Conservation (phyloP, 2,329 filamentous ascomycete species). For the Stagonosporopsis vannaccii region DNA sequence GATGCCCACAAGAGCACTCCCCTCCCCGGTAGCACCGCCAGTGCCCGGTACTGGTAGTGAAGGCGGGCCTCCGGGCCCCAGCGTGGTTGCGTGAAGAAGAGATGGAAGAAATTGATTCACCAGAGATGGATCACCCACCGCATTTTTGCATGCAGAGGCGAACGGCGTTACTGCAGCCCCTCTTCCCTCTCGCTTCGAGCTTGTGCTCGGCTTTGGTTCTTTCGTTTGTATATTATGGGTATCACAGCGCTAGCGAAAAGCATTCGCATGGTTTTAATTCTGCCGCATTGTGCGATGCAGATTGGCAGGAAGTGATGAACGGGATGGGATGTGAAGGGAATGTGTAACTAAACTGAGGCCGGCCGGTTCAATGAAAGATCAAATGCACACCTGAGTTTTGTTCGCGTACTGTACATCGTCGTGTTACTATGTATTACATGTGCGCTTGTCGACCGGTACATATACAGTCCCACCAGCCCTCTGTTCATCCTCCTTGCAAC, state of each 20-base stretch:
- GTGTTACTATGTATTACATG: neutral
- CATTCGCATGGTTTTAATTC: constrained; percentile 2
- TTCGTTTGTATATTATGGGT: constrained; percentile 22
- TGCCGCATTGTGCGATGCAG: constrained; percentile 1
- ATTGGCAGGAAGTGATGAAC: neutral
- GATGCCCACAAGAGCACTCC: constrained; percentile 62
- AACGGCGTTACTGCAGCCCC: constrained; percentile 17
- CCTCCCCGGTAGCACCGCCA: constrained; percentile 27
- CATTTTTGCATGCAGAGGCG: constrained; percentile 21
- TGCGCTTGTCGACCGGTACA: too few relatives aligned
- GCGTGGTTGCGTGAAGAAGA: constrained; percentile 7
- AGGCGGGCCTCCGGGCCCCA: constrained; percentile 10
- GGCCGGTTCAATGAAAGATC: constrained; percentile 5
- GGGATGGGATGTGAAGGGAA: too few relatives aligned
- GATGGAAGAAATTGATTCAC: neutral
- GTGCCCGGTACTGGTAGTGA: constrained; percentile 25
- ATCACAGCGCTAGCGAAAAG: constrained; percentile 13
- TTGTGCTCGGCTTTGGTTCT: constrained; percentile 1
- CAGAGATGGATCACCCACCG: neutral
- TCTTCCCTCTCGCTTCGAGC: constrained; percentile 22
- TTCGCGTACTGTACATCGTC: neutral
- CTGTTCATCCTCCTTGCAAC: too few relatives aligned
- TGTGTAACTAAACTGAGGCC: constrained; percentile 13
- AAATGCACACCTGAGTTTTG: neutral
- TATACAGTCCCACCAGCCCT: too few relatives aligned